Percentiles rank a stretch among this genome's conserved stretches.
These are phyloP conservation scores for Scenedesmus sp. DNA, from an alignment of 163 green algal species.

Conservation along the genomic window DNA sequence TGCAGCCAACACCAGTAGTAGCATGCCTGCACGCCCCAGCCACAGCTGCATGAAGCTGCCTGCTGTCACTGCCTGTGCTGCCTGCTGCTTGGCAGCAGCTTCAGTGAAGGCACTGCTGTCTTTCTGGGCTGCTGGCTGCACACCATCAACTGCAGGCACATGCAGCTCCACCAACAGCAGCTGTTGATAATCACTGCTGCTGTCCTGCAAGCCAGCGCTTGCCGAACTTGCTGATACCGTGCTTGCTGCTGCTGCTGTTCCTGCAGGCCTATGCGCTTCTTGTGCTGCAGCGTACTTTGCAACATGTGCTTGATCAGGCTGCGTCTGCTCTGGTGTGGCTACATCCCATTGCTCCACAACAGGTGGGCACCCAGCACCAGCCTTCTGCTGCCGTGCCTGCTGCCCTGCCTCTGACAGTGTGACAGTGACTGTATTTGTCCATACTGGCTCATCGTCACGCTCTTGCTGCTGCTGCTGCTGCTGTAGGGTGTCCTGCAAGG, in stretches of 20 bases:
- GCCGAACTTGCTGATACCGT: neutral
- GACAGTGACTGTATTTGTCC: neutral
- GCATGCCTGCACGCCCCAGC: neutral
- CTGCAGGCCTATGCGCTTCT: neutral
- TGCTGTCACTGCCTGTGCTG: neutral
- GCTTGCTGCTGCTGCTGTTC: neutral
- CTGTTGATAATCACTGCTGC: neutral
- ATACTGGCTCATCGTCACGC: neutral
- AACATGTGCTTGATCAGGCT: neutral
- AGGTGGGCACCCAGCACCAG: neutral
- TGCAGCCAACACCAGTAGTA: neutral
- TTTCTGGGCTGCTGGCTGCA: neutral
- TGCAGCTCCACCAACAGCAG: neutral
- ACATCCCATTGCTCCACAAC: neutral
- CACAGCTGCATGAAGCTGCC: neutral
- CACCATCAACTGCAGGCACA: neutral
- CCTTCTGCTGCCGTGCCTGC: neutral
- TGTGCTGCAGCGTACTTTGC: neutral
- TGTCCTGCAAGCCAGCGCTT: neutral
- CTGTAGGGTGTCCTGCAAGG: neutral
- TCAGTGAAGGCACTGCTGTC: neutral
- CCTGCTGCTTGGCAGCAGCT: neutral
- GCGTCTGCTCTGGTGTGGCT: neutral
- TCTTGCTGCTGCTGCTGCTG: neutral
- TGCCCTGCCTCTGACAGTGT: neutral